Evolutionary conservation across 352 stramenopile genomes (phyloP).

Genomic region (Pythium guiyangense): DNA sequence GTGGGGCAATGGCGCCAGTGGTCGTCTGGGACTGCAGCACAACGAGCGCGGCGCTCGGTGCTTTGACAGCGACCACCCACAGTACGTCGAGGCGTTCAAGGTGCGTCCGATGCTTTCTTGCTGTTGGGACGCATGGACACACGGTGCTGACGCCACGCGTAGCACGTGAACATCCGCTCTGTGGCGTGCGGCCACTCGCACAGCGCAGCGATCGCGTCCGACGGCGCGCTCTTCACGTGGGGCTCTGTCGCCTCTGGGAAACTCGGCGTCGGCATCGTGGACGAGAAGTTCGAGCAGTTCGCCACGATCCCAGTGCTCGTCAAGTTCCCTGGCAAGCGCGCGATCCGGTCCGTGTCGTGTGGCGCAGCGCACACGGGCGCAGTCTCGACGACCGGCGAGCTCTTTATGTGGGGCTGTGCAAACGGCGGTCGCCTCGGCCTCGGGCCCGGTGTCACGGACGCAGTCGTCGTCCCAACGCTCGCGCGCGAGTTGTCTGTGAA

Average conservation of each 20-base stretch:
- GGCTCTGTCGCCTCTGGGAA: slow-evolving; percentile 80
- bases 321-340: slow-evolving; percentile 57
- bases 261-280: slow-evolving; percentile 77
- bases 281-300: slow-evolving; percentile 82
- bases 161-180: slow-evolving; percentile 40
- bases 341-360: slow-evolving; percentile 81
- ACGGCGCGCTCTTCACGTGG: slow-evolving; percentile 87
- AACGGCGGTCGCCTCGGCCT: slow-evolving; percentile 91
- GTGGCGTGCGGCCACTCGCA: slow-evolving; percentile 82
- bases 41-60: slow-evolving; percentile 47
- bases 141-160: background rate
- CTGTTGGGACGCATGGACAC: slow-evolving; percentile 1
- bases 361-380: slow-evolving; percentile 80
- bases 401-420: slow-evolving; percentile 90
- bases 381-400: slow-evolving; percentile 55
- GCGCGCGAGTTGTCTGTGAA: slow-evolving; percentile 65
- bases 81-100: slow-evolving; percentile 48
- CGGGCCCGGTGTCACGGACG: slow-evolving; percentile 55
- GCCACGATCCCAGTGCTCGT: slow-evolving; percentile 62
- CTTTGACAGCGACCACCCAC: slow-evolving; percentile 61
- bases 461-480: slow-evolving; percentile 69
- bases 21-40: slow-evolving; percentile 75
- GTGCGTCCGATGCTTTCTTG: slow-evolving; percentile 26
- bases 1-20: slow-evolving; percentile 82
- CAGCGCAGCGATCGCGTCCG: slow-evolving; percentile 73